These are phyloP conservation scores for Suillus subluteus DNA, from an alignment of 768 basidiomycete species.

Conservation along the genomic window DNA sequence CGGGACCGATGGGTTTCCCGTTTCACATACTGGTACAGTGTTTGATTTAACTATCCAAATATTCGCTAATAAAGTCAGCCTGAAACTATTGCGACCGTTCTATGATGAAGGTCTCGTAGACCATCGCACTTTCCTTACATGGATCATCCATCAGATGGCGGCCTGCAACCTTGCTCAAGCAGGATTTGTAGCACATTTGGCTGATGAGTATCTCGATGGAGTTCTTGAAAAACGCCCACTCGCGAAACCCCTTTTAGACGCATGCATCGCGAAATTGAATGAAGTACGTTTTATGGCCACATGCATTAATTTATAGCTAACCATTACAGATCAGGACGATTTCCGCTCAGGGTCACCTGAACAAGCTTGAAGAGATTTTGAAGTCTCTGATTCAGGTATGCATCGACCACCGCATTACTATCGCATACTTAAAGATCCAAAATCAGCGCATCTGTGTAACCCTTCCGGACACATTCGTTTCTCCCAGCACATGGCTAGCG, in stretches of 20 bases:
- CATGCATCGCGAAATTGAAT: slow-evolving; percentile 63
- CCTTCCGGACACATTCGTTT: slow-evolving; percentile 75
- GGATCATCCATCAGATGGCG: slow-evolving; percentile 80
- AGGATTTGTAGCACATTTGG: slow-evolving; percentile 74
- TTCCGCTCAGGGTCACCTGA: slow-evolving; percentile 58
- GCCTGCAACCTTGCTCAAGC: slow-evolving; percentile 81
- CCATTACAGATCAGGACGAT: slow-evolving; percentile 53
- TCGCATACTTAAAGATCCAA: slow-evolving; percentile 14
- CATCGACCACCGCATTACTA: slow-evolving; percentile 2
- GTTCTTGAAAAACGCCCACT: slow-evolving; percentile 70
- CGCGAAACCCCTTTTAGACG: slow-evolving; percentile 70
- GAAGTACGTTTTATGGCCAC: slow-evolving; percentile 49
- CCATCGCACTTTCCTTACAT: slow-evolving; percentile 71
- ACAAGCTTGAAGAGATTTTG: slow-evolving; percentile 54
- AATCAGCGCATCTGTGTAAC: slow-evolving; percentile 67
- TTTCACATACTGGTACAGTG: slow-evolving; percentile 71
- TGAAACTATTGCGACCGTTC: slow-evolving; percentile 73
- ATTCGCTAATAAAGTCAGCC: slow-evolving; percentile 41
- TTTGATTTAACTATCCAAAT: not conserved
- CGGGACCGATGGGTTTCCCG: slow-evolving; percentile 79
- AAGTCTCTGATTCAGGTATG: slow-evolving; percentile 65
- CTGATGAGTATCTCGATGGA: slow-evolving; percentile 78
- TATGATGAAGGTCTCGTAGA: slow-evolving; percentile 84
- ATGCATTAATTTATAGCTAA: slow-evolving; percentile 13
- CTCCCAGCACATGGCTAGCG: slow-evolving; percentile 66